A percentile compares a stretch with the other conserved stretches of the same genome.
phyloP scores from a whole-genome alignment of 2,329 filamentous ascomycete genomes.

The Rhytidhysteron rufulum region DNA sequence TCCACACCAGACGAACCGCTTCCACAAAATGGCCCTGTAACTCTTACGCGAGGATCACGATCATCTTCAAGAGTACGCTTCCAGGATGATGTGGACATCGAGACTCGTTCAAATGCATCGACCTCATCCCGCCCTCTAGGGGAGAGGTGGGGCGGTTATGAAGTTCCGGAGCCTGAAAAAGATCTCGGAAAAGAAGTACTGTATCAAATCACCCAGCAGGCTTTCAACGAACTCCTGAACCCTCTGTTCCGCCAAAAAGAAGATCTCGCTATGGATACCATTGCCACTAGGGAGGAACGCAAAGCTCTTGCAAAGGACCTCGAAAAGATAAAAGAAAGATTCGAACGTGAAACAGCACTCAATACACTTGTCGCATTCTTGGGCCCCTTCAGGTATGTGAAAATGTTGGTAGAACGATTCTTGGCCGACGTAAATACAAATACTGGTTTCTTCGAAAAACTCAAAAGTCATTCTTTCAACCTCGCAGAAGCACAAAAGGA shows the following conservation, averaged over 20 bases:
- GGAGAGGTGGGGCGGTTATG: slow-evolving; percentile 73
- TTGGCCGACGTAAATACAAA: slow-evolving; percentile 4
- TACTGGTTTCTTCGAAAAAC: slow-evolving; percentile 7
- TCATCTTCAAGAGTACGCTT: slow-evolving; percentile 79
- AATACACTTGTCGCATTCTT: slow-evolving; percentile 15
- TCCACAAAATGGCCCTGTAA: slow-evolving; percentile 1
- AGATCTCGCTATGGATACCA: slow-evolving; percentile 66
- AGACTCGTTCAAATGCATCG: slow-evolving; percentile 67
- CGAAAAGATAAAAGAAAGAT: slow-evolving; percentile 16
- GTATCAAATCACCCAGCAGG: slow-evolving; percentile 87
- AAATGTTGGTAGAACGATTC: slow-evolving; percentile 16
- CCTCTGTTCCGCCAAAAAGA: slow-evolving; percentile 79
- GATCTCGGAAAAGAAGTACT: slow-evolving; percentile 85
- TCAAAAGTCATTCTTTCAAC: slow-evolving; percentile 4
- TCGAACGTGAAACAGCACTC: slow-evolving; percentile 9
- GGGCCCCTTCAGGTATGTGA: slow-evolving; percentile 25
- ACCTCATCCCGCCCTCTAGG: slow-evolving; percentile 64
- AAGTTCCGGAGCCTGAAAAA: slow-evolving; percentile 73
- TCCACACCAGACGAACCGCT: slow-evolving; percentile 5
- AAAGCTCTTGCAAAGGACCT: slow-evolving; percentile 17
- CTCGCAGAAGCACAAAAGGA: slow-evolving; percentile 5
- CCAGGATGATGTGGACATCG: slow-evolving; percentile 67
- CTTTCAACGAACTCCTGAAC: slow-evolving; percentile 89
- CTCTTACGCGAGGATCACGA: slow-evolving; percentile 50
- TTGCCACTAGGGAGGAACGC: slow-evolving; percentile 33